Base-by-base conservation (phyloP, 768 basidiomycete species). In the Boletus rubroflammeus region DNA sequence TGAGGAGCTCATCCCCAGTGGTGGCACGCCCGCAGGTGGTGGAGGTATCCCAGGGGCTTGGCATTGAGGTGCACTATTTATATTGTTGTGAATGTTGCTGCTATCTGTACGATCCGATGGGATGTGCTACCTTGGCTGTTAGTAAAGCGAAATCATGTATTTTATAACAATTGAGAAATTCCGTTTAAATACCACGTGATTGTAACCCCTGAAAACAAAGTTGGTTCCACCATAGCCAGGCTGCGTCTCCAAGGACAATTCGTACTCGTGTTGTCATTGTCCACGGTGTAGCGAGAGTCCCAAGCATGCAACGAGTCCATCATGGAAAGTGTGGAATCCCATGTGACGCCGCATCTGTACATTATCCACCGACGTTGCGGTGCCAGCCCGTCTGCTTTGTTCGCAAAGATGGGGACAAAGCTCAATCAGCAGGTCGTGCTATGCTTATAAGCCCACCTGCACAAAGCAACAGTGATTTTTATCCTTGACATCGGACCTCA, bases 1-100 rank as follows among this genome's bases (percentile, higher is more conserved):
- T 43, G 80, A 88, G 59, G 81, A 81, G 40, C 71, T 88, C 47
- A 68, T 86, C 42, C 73, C 80, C 5, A 68, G 68, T 54, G 65
- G 68, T 35, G 75, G 72, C 14, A 72, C 75, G 32, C 74, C 70
- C 3, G 75, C 73, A 42, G 63, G 70, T 35, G 58, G 70, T 31
- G 61, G 66, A 28, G 72, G 70, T 32, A 65, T 76, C 48, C 78
- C 78, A 41, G 81, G 78, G 7, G 75, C 76, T 17, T 82, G 80
- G 81, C 66, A 73, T 54, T 79, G 51, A 67, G 26, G 29, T 45
- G 28, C 13, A 39, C 11, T 49, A 31, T 54, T 32, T 49, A 23
- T 42, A 11, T 42, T 50, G 13, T 53, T 25, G 14, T n/a, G 42
- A 28, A 21, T 50, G n/a, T 42, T 21, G 6, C 38, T 50, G 31